Evolutionary conservation across 2,329 filamentous ascomycete genomes (phyloP), one percentile per base, ranked within the genome.

Genomic region (Colletotrichum sp.): DNA sequence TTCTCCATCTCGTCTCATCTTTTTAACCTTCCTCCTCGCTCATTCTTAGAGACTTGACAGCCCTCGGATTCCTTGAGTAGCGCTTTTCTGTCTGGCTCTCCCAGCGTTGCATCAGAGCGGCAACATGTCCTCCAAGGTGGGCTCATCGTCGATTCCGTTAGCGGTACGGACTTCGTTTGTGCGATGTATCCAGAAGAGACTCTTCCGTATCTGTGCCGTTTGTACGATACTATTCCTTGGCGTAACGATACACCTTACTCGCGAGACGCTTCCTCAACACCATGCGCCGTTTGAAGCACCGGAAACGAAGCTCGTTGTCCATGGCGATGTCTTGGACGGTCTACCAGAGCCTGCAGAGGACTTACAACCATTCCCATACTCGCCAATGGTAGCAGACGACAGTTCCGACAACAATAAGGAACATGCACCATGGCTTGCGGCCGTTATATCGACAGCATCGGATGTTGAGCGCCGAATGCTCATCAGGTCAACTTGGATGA

Each of bases 401-500:
- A 55, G 65, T 28, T 6, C 8, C 34, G 63, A 8, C n/a, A 66
- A 12, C 36, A 34, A 1, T 22, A 8, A 3, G 16, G 16, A 10
- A 24, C 63, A 39, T 6, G 63, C 74, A 4, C 80, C 82, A 3
- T 83, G 82, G 82, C 78, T 83, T 16, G 79, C 79, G 10, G 80
- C 81, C 15, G 81, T 83, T 64, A 83, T 83, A 32, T 81, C 80
- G 15, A 73, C 81, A 7, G 81, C 81, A 1, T 75, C 71, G 22
- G 82, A 83, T 44, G 72, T 78, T 16, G 78, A 82, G n/a, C 79
- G 79, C 4, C 79, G 82, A 18, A 82, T 80, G 78, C 75, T 82
- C 30, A 84, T 84, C 13, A 78, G 83, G 9, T 80, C 79, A 4
- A 82, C 81, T 10, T 83, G 83, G 83, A 83, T 83, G 81, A 76